A percentile compares a stretch with the other conserved stretches of the same genome.
Conservation (phyloP, 805 yeast species). For the Tetrapisispora fleetii region DNA sequence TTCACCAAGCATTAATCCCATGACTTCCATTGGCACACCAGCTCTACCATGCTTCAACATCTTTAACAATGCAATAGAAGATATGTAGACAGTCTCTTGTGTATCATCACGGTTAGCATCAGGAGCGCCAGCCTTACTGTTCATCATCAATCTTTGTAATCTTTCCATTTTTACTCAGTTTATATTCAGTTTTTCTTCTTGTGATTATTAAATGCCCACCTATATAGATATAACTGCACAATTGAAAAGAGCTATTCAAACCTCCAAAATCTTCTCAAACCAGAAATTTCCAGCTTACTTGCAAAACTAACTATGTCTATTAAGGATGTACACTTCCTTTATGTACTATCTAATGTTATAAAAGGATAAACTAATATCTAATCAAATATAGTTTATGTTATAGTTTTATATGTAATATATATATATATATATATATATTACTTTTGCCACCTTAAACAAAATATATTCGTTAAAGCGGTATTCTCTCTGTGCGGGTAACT, state of each 20-base stretch:
- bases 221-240: no score
- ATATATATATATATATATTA: not conserved
- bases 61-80: constrained; percentile 87
- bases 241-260: no score
- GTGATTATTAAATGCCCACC: not conserved
- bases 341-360: no score
- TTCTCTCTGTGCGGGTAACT: not conserved
- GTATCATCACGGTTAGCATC: constrained; percentile 87
- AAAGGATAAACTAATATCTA: not conserved
- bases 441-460: not conserved
- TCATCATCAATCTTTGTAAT: constrained; percentile 34
- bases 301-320: no score
- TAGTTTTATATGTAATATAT: no score
- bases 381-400: no score
- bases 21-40: constrained; percentile 78
- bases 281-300: no score
- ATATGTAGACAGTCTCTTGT: constrained; percentile 91
- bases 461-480: not conserved
- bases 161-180: constrained; percentile 30
- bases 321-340: no score
- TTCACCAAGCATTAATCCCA: constrained; percentile 98
- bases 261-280: not conserved
- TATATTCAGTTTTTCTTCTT: no score
- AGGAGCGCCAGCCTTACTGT: constrained; percentile 34
- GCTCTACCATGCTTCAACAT: constrained; percentile 97